phyloP scores from a whole-genome alignment of 495 filamentous ascomycete genomes.

The Tuber borchii region DNA sequence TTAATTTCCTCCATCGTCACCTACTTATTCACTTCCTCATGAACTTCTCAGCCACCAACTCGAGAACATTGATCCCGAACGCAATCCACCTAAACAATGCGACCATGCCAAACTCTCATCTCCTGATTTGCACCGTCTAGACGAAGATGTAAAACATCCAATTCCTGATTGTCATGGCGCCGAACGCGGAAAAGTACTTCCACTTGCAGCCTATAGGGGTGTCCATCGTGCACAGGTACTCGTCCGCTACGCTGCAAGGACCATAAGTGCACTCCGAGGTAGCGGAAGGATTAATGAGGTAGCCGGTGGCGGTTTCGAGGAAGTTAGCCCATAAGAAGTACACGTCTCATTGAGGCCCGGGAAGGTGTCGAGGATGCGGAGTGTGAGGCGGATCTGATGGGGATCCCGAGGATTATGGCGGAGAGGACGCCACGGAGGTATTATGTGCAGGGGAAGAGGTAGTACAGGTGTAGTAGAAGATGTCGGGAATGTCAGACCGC shows the following conservation, averaged over 20 bases:
- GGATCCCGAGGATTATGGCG: slow-evolving; percentile 51
- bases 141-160: slow-evolving; percentile 78
- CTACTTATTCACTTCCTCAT: neutral
- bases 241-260: slow-evolving; percentile 55
- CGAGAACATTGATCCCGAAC: neutral
- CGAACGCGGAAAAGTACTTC: slow-evolving; percentile 70
- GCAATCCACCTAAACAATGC: neutral
- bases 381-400: slow-evolving; percentile 51
- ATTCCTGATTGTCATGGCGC: slow-evolving; percentile 67
- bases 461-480: slow-evolving; percentile 81
- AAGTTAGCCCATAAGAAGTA: slow-evolving; percentile 44
- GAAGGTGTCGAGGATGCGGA: slow-evolving; percentile 60
- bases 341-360: slow-evolving; percentile 46
- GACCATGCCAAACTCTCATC: slow-evolving; percentile 23
- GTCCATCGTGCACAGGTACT: slow-evolving; percentile 65
- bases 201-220: slow-evolving; percentile 56
- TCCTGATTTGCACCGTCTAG: no score
- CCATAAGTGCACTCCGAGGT: slow-evolving; percentile 62
- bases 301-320: slow-evolving; percentile 49
- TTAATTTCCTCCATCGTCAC: no score
- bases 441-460: slow-evolving; percentile 62
- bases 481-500: slow-evolving; percentile 55
- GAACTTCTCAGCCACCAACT: neutral
- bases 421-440: slow-evolving; percentile 69
- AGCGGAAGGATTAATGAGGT: slow-evolving; percentile 9